A percentile compares a stretch with the other conserved stretches of the same genome.
phyloP scores from a whole-genome alignment of 2,329 filamentous ascomycete species.

The Cercospora nicotianae region DNA sequence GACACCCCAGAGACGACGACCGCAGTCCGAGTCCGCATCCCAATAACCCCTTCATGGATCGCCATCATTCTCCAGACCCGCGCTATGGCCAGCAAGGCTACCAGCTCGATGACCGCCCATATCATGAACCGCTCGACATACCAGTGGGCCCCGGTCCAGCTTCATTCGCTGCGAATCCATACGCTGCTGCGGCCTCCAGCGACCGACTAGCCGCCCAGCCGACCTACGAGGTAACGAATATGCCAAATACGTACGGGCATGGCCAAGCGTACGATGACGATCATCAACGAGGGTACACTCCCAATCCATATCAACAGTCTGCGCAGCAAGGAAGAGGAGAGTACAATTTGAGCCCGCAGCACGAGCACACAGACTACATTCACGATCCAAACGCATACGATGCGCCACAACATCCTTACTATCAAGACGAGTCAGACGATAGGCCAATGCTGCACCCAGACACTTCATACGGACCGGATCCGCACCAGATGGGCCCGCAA shows the following conservation, averaged over 20 bases:
- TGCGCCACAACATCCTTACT: constrained; percentile 53
- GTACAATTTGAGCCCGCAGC: constrained; percentile 69
- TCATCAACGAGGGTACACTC: constrained; percentile 46
- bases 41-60: constrained; percentile 30
- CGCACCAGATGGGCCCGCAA: constrained; percentile 41
- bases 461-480: constrained; percentile 62
- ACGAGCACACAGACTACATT: constrained; percentile 78
- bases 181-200: constrained; percentile 50
- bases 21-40: constrained; percentile 20
- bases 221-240: constrained; percentile 73
- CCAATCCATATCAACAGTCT: constrained; percentile 42
- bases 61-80: constrained; percentile 45
- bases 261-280: constrained; percentile 60
- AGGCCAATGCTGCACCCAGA: constrained; percentile 74
- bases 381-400: constrained; percentile 56
- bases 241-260: constrained; percentile 63
- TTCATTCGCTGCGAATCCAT: constrained; percentile 30
- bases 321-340: constrained; percentile 54
- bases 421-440: constrained; percentile 65
- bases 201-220: constrained; percentile 82
- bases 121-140: constrained; percentile 66
- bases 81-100: constrained; percentile 77
- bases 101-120: constrained; percentile 77
- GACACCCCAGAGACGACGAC: constrained; percentile 22
- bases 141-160: constrained; percentile 60